Base-by-base conservation (phyloP, 371 early-diverging fungal genomes). In the Haplosporangium sp. region DNA sequence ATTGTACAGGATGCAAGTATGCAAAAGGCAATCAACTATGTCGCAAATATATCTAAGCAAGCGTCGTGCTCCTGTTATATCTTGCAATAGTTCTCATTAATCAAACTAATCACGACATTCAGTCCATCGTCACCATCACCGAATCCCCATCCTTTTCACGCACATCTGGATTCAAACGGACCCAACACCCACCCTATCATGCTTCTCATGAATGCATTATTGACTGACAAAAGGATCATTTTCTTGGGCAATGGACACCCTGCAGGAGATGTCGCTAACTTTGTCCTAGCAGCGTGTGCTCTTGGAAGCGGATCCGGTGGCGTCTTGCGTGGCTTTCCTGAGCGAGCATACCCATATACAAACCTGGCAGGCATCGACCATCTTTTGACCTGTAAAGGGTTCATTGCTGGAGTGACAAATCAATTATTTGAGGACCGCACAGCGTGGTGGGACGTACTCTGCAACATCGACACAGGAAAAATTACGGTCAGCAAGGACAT, bases 351-450 rank as follows among this genome's bases (percentile, higher is more conserved):
- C 66, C 96, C 97, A 5, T 96, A 95, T 71, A 93, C 96, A 12
- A 93, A 93, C 72, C 75, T 96, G 55, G 91, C 95, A 6, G 92
- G 92, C 61, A 85, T 98, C 16, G 96, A 98, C 73, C 88, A 90
- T 61, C 83, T 98, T 40, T 80, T 95, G 55, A 88, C 90, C 69
- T 91, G 93, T 56, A 90, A 95, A 42, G 97, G 96, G 1, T 97
- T 93, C 75, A 96, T 98, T 82, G 98, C 98, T 4, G 98, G 98
- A 20, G 97, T 96, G 6, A 95, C 97, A 0, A 97, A 98, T 83
- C 96, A 96, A 18, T 89, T 95, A 0, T 96, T 96, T 81, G 96
- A 96, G 70, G 95, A 95, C 67, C 93, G 96, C 56, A 88, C 93
- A 12, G 86, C 89, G 54, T 96, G 97, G 97, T 98, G 97, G 97